Conservation (phyloP, 805 yeast genomes). For the Geotrichum ghanense region DNA sequence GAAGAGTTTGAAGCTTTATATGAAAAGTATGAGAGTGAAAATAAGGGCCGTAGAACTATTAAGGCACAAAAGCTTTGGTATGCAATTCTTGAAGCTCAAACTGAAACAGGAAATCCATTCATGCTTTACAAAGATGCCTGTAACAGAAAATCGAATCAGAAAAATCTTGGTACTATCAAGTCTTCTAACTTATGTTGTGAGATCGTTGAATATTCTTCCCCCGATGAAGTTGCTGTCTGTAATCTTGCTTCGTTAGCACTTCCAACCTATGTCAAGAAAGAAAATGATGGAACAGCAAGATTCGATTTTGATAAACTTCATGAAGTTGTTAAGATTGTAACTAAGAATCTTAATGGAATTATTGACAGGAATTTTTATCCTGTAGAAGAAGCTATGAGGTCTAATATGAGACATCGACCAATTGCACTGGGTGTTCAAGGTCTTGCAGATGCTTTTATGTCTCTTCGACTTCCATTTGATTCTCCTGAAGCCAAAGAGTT, state of each 20-base stretch:
- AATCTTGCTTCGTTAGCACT: conserved; percentile 86
- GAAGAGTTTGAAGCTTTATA: conserved; percentile 64
- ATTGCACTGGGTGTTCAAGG: conserved; percentile 94
- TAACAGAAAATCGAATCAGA: conserved; percentile 74
- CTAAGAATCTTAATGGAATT: conserved; percentile 63
- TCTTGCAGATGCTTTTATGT: conserved; percentile 74
- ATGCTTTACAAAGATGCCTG: conserved; percentile 93
- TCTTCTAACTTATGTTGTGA: conserved; percentile 91
- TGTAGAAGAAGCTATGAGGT: conserved; percentile 49
- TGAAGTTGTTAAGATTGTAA: conserved; percentile 56
- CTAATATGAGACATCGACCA: conserved; percentile 75
- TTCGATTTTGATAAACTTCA: conserved; percentile 67
- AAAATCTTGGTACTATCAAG: conserved; percentile 80
- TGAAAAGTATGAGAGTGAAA: conserved; percentile 55
- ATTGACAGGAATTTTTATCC: conserved; percentile 83
- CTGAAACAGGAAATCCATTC: conserved; percentile 92
- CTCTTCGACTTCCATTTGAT: conserved; percentile 68
- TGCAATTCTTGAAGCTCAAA: conserved; percentile 75
- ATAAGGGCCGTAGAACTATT: conserved; percentile 43
- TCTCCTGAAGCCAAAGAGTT: conserved; percentile 58
- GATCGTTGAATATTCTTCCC: conserved; percentile 76
- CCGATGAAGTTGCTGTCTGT: conserved; percentile 87
- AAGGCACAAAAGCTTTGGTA: conserved; percentile 84
- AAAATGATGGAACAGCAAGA: conserved; percentile 30
- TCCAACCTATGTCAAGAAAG: conserved; percentile 54